phyloP scores from a whole-genome alignment of 441 rosid species.

The Pelargonium myrrhifolium region DNA sequence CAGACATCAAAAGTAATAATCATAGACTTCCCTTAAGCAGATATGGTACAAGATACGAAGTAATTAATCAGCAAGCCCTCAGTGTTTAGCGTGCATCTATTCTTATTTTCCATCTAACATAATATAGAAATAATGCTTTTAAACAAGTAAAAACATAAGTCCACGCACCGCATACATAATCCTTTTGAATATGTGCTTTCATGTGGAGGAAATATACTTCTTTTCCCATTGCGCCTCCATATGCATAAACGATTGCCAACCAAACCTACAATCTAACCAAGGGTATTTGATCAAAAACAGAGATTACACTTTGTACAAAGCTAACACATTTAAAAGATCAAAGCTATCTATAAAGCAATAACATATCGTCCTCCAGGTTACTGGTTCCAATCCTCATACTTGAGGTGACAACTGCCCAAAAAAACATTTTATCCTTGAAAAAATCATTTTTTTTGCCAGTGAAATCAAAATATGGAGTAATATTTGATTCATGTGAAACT shows the following conservation, averaged over 20 bases:
- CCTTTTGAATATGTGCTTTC: constrained; percentile 66
- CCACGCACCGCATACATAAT: constrained; percentile 69
- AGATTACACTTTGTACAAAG: background rate
- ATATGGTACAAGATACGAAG: background rate
- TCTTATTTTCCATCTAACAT: too few relatives aligned
- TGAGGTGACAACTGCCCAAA: too few relatives aligned
- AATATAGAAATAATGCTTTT: background rate
- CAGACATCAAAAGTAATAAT: too few relatives aligned
- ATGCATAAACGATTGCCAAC: constrained; percentile 65
- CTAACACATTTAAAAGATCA: background rate
- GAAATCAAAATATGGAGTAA: too few relatives aligned
- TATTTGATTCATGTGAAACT: too few relatives aligned
- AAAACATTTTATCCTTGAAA: too few relatives aligned
- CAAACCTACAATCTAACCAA: constrained; percentile 69
- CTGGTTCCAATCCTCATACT: too few relatives aligned
- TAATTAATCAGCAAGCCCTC: too few relatives aligned
- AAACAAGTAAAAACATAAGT: constrained; percentile 9
- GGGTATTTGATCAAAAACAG: background rate
- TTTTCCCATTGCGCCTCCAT: constrained; percentile 74
- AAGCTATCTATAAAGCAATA: background rate
- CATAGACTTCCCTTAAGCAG: background rate
- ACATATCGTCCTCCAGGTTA: background rate
- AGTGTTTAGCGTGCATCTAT: too few relatives aligned
- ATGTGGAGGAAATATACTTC: constrained; percentile 60
- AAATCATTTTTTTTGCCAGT: too few relatives aligned